Evolutionary conservation across 441 rosid genomes (phyloP), one percentile per base, ranked within the genome.

Genomic region (Erodium moschatum): DNA sequence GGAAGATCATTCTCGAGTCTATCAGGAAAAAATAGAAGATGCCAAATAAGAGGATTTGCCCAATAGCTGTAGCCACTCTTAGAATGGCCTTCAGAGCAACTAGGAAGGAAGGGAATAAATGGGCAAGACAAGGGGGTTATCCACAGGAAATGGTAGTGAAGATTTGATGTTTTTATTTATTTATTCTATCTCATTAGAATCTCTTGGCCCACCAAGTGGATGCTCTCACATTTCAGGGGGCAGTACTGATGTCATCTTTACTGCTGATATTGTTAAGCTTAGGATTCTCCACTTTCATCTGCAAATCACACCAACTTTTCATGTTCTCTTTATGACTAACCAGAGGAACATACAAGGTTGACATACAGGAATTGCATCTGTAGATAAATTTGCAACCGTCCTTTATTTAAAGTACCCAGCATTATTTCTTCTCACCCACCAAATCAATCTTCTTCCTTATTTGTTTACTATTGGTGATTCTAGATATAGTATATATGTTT

Each of bases 271-370:
- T 71, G 71, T 75, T 81, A 73, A 75, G 82, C 85, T 81, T 79
- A 66, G 85, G 88, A 84, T 85, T 83, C 86, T 70, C 87, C 80
- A 80, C 83, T 84, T 35, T 3, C 2, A 35, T 3, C 40, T 35
- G 40, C 40, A 35, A 35, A 35, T 35, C 40, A 35, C 40, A 35
- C 40, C 40, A 35, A 35, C 40, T 35, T 35, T 35, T 35, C 40
- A 35, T 35, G 40, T 6, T 5, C 40, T 35, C 40, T 35, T 35
- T 35, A 35, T 35, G 40, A 71, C 69, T 62, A 33, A 67, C 67
- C 58, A 61, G 46, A 72, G 78, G 9, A 76, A 67, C 40, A 15
- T 75, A 72, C 75, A 44, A 68, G 68, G 78, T 76, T 79, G 77
- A 68, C 78, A 72, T 54, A 52, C 66, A 75, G 72, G 63, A 58